phyloP scores from a whole-genome alignment of 441 rosid species.

The Aquilaria agallochum region DNA sequence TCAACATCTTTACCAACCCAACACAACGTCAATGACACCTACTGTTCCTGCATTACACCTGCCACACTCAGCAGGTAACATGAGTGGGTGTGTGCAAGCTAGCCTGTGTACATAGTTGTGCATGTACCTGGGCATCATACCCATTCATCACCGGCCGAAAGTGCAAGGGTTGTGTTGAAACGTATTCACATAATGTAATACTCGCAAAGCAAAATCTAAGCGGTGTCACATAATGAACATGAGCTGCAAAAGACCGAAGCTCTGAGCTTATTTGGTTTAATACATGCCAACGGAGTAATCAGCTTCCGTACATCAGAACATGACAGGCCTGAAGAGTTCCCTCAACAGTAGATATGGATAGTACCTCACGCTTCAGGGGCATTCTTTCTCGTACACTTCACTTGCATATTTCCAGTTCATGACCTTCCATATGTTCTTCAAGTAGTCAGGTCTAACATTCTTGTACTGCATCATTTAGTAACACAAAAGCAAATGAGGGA shows the following conservation, averaged over 20 bases:
- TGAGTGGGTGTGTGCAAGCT: too few species aligned
- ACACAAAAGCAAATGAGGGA: not conserved
- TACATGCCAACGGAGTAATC: not conserved
- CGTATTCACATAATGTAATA: not conserved
- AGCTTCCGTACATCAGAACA: too few species aligned
- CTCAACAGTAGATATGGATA: not conserved
- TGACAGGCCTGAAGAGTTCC: not conserved
- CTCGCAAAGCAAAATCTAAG: too few species aligned
- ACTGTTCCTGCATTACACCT: too few species aligned
- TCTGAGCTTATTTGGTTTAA: not conserved
- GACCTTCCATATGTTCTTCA: conserved; percentile 93
- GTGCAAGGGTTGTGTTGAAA: not conserved
- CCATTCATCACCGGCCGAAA: not conserved
- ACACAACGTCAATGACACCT: too few species aligned
- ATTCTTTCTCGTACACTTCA: conserved; percentile 57
- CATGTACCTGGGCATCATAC: not conserved
- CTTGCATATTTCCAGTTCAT: conserved; percentile 87
- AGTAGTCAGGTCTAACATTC: conserved; percentile 90
- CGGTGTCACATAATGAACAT: too few species aligned
- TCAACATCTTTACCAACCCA: too few species aligned
- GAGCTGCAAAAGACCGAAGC: not conserved
- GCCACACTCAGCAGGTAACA: too few species aligned
- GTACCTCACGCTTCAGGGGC: conserved; percentile 30
- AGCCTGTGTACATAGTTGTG: too few species aligned
- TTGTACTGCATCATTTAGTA: conserved; percentile 69